Conservation (phyloP, 306 rosid species). For the Malus domestica region DNA sequence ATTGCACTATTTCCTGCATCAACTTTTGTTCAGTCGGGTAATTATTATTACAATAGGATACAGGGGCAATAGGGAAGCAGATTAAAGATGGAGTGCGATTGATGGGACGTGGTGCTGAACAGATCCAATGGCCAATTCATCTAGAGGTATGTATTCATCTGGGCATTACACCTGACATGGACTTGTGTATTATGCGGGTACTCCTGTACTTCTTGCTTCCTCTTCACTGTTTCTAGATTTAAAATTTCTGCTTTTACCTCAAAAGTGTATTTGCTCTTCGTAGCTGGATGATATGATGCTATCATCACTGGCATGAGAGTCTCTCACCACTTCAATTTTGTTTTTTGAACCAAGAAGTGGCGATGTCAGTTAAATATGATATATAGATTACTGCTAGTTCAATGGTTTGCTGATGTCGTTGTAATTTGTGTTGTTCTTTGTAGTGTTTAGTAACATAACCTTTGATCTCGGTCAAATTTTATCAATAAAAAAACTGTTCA, state of each 20-base stretch:
- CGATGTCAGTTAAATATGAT: neutral
- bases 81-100: slow-evolving; percentile 85
- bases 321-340: neutral
- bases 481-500: too few relatives aligned
- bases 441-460: neutral
- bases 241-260: neutral
- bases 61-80: slow-evolving; percentile 87
- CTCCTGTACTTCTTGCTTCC: neutral
- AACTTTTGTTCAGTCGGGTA: slow-evolving; percentile 19
- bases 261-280: neutral
- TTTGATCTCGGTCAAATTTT: neutral
- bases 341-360: neutral
- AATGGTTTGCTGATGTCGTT: neutral
- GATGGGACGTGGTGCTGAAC: slow-evolving; percentile 97
- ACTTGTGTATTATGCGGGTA: neutral
- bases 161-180: neutral
- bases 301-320: neutral
- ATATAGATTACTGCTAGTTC: neutral
- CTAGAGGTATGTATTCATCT: slow-evolving; percentile 56
- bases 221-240: slow-evolving; percentile 1
- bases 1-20: slow-evolving; percentile 19
- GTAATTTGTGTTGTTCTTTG: neutral
- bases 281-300: neutral
- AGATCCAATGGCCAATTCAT: slow-evolving; percentile 87
- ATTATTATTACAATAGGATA: slow-evolving; percentile 49